Evolutionary conservation across 169 alveolate species (phyloP), one percentile per base, ranked within the genome.

Genomic region (Plasmodium relictum): DNA sequence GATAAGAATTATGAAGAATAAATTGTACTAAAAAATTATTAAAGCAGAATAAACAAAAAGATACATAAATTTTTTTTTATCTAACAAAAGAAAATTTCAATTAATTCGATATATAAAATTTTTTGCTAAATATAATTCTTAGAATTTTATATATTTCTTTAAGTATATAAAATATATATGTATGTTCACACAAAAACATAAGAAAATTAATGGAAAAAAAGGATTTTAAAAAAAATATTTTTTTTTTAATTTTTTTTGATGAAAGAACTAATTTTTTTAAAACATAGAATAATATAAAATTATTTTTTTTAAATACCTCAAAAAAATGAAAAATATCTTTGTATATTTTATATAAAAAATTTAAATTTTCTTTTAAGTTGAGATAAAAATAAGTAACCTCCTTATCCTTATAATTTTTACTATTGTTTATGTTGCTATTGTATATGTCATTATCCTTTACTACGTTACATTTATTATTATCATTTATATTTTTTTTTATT

Each of bases 141-240:
- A 83, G 62, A 5, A 44, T 61, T 59, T 61, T 54, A 26, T 59
- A 59, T 42, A 68, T 62, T 59, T 83, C 69, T 45, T 61, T 71
- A 14, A 83, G 61, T 7, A 69, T 39, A 45, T 50, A 83, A 45
- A 83, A 56, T 16, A 71, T 59, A 50, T 83, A 83, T 71, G 58
- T 83, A 61, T 83, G 63, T 45, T 83, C 91, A 83, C 70, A 83
- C 61, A 83, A 68, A 48, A 83, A 68, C 20, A 45, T 56, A 72
- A 44, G 71, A 62, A 83, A 83, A 68, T 83, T 5, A 9, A 61
- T 24, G 16, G 91, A 83, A 83, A 83, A 83, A 54, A 83, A 66
- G 16, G 54, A 83, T 20, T 66, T 83, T 61, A 83, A 83, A 68
- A 83, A 83, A 48, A 26, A 61, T 3, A 39, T 83, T 9, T 62